Evolutionary conservation across 805 yeast genomes (phyloP), one percentile per base, ranked within the genome.

Genomic region (Lipomyces lipofer): DNA sequence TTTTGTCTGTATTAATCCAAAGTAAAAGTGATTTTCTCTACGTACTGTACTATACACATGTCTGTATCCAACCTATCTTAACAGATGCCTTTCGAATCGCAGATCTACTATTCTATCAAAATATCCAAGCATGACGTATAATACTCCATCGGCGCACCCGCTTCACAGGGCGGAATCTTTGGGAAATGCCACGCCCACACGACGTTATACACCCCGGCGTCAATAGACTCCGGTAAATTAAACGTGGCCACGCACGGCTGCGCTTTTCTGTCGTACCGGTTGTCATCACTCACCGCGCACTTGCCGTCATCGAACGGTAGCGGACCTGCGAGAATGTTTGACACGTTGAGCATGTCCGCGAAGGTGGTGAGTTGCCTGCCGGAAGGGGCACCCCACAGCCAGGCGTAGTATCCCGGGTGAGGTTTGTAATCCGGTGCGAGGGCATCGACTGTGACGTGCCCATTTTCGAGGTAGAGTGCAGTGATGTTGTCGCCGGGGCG

Each of bases 131-230:
- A 62, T 9, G 63, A 58, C 6, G 63, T 62, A 40, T 62, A 62
- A 36, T 42, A 58, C 47, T 61, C 62, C 24, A 60, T 24, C 10
- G 62, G 59, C 15, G 54, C 51, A 13, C 52, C 54, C 7, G 48
- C 38, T 13, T 33, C 32, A 19, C 54, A 46, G n/a, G 58, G 46
- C 27, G 54, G 57, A 8, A 62, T 59, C 43, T 62, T 62, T 1
- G 64, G 63, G 36, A 62, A 62, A 38, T 62, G 51, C 64, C 64
- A 61, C 2, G 56, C 61, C 64, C 65, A 62, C 6, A 50, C 63
- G 29, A 62, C 7, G 35, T 25, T 50, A 28, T 61, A 59, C 13
- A 48, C 40, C 5, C 65, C 64, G 1, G 56, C 24, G 4, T n/a
- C 49, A 8, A 51, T 27, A 15, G 28, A 51, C 21, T 25, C 39